phyloP scores from a whole-genome alignment of 306 rosid genomes.

The Trifolium subterraneum region DNA sequence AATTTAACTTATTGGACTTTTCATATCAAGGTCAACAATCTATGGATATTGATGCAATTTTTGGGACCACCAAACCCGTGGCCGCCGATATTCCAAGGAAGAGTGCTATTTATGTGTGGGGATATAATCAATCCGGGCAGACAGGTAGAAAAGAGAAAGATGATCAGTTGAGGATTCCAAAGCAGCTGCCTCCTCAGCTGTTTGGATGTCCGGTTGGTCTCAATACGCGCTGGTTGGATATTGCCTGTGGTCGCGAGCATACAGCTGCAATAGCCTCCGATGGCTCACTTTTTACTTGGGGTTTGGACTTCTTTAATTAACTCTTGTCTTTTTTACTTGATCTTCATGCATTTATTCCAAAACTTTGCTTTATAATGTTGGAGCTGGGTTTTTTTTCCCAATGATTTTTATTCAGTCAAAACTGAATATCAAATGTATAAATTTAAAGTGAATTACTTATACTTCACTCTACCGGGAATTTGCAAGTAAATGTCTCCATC shows the following conservation, averaged over 20 bases:
- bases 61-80: conserved; percentile 54
- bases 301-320: conserved; percentile 46
- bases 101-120: conserved; percentile 97
- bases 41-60: conserved; percentile 70
- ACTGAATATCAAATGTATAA: background rate
- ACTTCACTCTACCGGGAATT: background rate
- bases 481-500: background rate
- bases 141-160: conserved; percentile 80
- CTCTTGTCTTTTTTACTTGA: background rate
- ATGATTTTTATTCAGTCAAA: conserved; percentile 1
- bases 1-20: conserved; percentile 29
- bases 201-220: conserved; percentile 79
- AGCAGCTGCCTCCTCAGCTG: conserved; percentile 75
- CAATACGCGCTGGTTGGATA: conserved; percentile 83
- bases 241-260: conserved; percentile 94
- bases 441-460: conserved; percentile 5
- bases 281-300: conserved; percentile 92
- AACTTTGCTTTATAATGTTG: background rate
- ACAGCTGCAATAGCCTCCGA: conserved; percentile 91
- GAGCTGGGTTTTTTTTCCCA: background rate
- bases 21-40: conserved; percentile 27
- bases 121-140: conserved; percentile 92
- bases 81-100: conserved; percentile 53
- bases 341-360: conserved; percentile 26
- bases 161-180: conserved; percentile 81